Evolutionary conservation across 345 rosid genomes (phyloP), one percentile per base, ranked within the genome.

Genomic region (Jatropha curcas): DNA sequence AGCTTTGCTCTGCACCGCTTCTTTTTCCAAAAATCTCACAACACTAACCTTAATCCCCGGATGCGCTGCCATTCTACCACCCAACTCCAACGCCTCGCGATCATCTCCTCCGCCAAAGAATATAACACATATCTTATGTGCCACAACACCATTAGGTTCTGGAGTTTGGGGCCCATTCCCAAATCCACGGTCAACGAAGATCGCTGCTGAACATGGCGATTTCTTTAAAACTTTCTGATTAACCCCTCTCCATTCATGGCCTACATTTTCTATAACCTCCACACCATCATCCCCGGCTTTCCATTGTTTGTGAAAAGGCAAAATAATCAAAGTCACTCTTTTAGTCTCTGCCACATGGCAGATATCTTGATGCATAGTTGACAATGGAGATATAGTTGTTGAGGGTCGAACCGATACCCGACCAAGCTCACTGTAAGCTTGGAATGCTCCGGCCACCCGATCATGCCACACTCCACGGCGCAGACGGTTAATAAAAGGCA

Each of bases 71-170:
- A 89, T 93, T 60, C 92, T 77, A 8, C 88, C 88, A n/a, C 91
- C 88, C 17, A 93, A 72, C 71, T 86, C 92, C 71, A 93, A 62
- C 9, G 90, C 92, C 80, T 91, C 92, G 3, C 97, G 85, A 35
- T 91, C 97, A 62, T 93, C 98, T 0, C 90, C 85, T 28, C 98
- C 97, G 24, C 98, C 94, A 22, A 91, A 89, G 70, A 91, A 91
- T 22, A 91, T 2, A 0, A 90, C 53, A 48, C 97, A 90, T 17
- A 91, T 86, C 74, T 80, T 80, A 50, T 86, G 89, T 14, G 67
- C 79, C 22, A 66, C 75, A 0, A 67, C 56, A 37, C 74, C 57
- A 24, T 67, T 66, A 30, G 63, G 66, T 24, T 75, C 83, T 0
- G 80, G 73, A 51, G 46, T 69, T 35, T 71, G 83, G 31, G 81